Conservation (phyloP, 2,329 filamentous ascomycete species). For the Didymella pomorum region DNA sequence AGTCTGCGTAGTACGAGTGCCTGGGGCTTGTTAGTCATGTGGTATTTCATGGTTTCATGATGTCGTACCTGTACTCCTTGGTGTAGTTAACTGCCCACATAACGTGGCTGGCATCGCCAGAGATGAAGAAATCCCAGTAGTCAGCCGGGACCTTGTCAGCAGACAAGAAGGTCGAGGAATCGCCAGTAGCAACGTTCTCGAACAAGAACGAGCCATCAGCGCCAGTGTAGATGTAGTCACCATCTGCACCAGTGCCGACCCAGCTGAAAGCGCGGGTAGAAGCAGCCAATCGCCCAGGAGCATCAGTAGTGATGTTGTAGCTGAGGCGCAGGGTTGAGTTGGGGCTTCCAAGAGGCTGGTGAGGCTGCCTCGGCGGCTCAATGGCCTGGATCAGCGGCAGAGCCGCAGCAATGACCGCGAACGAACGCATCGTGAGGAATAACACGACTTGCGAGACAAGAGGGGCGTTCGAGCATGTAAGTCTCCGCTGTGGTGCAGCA, state of each 20-base stretch:
- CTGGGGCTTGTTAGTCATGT: slow-evolving; percentile 44
- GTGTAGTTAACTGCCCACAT: slow-evolving; percentile 71
- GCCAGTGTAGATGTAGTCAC: slow-evolving; percentile 65
- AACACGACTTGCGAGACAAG: slow-evolving; percentile 28
- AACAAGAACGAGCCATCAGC: slow-evolving; percentile 64
- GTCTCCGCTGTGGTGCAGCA: slow-evolving; percentile 8
- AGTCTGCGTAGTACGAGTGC: slow-evolving; percentile 72
- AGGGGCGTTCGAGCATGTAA: slow-evolving; percentile 27
- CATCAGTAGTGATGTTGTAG: slow-evolving; percentile 67
- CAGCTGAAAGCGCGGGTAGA: slow-evolving; percentile 61
- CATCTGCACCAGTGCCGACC: slow-evolving; percentile 67
- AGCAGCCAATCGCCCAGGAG: slow-evolving; percentile 52
- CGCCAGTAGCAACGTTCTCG: slow-evolving; percentile 67
- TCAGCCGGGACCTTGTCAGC: slow-evolving; percentile 65
- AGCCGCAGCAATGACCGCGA: slow-evolving; percentile 37
- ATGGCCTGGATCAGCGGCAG: slow-evolving; percentile 46
- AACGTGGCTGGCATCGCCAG: slow-evolving; percentile 65
- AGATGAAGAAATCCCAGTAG: slow-evolving; percentile 68
- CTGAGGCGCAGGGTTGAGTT: slow-evolving; percentile 65
- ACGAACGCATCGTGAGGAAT: slow-evolving; percentile 39
- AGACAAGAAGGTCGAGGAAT: slow-evolving; percentile 65
- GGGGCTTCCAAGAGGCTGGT: slow-evolving; percentile 60
- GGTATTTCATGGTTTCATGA: too few relatives aligned
- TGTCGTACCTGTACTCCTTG: slow-evolving; percentile 63
- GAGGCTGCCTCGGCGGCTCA: slow-evolving; percentile 62